Base-by-base conservation (phyloP, 371 early-diverging fungal genomes). In the Fennellomyces sp. region DNA sequence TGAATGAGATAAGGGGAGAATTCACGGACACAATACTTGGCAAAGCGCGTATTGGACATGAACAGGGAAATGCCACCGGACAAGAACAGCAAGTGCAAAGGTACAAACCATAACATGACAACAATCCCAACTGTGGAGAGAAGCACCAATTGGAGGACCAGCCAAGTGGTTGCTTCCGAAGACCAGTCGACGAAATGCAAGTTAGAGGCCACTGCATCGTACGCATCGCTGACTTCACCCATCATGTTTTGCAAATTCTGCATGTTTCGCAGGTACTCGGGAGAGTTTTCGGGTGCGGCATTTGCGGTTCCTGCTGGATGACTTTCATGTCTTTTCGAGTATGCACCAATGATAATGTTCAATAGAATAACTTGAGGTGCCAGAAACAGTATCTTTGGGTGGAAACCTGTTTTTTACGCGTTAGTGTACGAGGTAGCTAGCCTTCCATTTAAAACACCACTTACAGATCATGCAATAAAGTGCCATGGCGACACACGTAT, bases 211-310 rank as follows among this genome's bases (percentile, higher is more conserved):
- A 69, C 52, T 23, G 66, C 31, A 49, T 76, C 76, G 31, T 81
- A 76, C 2, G 62, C 42, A 60, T 72, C 75, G 48, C 70, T 65
- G 49, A 78, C 66, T 64, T 76, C 74, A 31, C 78, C 76, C 76
- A 76, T 75, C 78, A 76, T 78, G 55, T 78, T 81, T 54, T 81
- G 81, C 15, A 81, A 25, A 39, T 76, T 73, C 38, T 76, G 70
- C 66, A 81, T 64, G 27, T 81, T 81, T 5, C 53, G 59, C 2
- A 74, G 26, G 31, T 78, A 78, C 35, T 81, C 81, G 11, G 81
- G 81, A 1, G 78, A 76, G 1, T 67, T 35, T 48, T 78, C 76
- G 19, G 25, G 15, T 12, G 10, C 48, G 12, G 29, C 48, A 19
- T n/a, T n/a, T 31, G 6, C 13, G 15, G 33, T 35, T 21, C 19